phyloP scores from a whole-genome alignment of 164 flowering plant species.

The Euptelea pleiosperma region DNA sequence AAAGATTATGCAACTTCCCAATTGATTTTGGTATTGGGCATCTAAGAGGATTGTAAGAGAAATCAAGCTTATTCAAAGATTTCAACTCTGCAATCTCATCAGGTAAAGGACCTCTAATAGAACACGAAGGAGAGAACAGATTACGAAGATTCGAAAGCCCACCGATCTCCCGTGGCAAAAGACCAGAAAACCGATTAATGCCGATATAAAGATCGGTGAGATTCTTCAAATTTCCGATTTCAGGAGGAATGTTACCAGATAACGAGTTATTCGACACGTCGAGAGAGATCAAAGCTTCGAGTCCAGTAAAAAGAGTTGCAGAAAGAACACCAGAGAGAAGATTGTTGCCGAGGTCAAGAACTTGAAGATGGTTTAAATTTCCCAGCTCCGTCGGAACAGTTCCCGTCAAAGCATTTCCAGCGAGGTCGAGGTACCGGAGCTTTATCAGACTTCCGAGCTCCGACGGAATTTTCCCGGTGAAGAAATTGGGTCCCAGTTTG shows the following conservation, averaged over 20 bases:
- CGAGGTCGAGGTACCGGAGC: constrained; percentile 45
- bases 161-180: constrained; percentile 63
- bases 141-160: constrained; percentile 34
- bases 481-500: constrained; percentile 42
- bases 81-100: constrained; percentile 42
- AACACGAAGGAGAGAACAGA: constrained; percentile 45
- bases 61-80: constrained; percentile 46
- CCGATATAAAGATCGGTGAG: constrained; percentile 64
- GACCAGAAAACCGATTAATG: constrained; percentile 53
- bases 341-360: constrained; percentile 52
- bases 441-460: constrained; percentile 40
- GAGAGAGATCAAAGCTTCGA: constrained; percentile 37
- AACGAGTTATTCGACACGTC: constrained; percentile 67
- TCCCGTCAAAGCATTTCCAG: constrained; percentile 47
- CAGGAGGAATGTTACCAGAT: constrained; percentile 49
- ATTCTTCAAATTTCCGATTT: constrained; percentile 43
- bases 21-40: constrained; percentile 54
- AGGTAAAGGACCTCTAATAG: constrained; percentile 62
- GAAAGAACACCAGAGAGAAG: constrained; percentile 52
- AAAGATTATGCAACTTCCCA: constrained; percentile 52
- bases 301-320: constrained; percentile 28
- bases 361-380: constrained; percentile 29
- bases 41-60: constrained; percentile 61
- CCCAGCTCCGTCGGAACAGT: constrained; percentile 39
- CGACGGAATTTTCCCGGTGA: constrained; percentile 52